Evolutionary conservation across 306 rosid genomes (phyloP).

Genomic region (Phaseolus lunatus): DNA sequence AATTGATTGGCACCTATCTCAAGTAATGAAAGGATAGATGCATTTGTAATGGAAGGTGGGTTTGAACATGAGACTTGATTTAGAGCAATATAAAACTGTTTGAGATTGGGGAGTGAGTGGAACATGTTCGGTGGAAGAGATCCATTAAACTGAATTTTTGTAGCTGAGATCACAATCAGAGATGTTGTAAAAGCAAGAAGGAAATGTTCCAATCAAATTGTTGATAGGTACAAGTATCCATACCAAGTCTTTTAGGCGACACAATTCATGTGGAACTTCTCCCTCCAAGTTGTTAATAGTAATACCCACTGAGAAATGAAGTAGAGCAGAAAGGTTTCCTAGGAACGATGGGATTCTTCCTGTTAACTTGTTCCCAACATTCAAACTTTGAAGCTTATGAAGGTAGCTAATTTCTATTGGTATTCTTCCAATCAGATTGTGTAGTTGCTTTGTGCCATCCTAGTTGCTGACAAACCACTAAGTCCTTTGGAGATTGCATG

Average conservation of each 20-base stretch:
- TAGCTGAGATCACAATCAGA: background rate
- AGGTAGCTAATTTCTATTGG: background rate
- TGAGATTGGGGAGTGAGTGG: too few species aligned
- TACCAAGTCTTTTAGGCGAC: background rate
- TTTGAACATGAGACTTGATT: too few species aligned
- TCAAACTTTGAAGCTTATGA: background rate
- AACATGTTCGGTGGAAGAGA: background rate
- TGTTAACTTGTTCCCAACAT: background rate
- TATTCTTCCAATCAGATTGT: constrained; percentile 26
- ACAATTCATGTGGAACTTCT: constrained; percentile 36
- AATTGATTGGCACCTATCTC: background rate
- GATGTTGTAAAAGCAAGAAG: background rate
- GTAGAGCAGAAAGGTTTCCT: constrained; percentile 40
- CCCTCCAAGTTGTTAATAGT: constrained; percentile 41
- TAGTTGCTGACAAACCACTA: too few species aligned
- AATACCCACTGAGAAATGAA: rapidly evolving
- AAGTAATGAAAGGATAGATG: background rate
- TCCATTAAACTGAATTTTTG: background rate
- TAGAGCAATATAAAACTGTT: rapidly evolving
- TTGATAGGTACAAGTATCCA: rapidly evolving
- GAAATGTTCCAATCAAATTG: background rate
- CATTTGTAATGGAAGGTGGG: background rate
- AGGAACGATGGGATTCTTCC: constrained; percentile 36
- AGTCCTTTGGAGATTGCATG: too few species aligned
- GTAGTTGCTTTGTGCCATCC: too few species aligned